Conservation (phyloP, 192 early-diverging fungal genomes). For the Backusella mclennaniae region DNA sequence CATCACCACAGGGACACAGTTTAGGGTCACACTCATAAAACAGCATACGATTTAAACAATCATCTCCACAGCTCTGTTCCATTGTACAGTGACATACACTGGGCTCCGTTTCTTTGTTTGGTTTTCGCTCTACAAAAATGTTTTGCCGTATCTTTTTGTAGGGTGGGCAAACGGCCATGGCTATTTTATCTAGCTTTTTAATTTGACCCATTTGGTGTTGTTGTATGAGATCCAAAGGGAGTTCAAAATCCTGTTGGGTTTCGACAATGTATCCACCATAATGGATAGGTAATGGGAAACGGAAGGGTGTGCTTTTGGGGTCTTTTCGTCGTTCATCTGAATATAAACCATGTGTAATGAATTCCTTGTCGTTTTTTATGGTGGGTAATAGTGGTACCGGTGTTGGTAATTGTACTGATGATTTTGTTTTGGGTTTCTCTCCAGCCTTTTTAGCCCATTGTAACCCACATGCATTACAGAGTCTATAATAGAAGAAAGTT, state of each 20-base stretch:
- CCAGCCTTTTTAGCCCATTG: constrained; percentile 18
- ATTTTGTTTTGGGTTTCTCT: background rate
- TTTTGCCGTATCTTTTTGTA: constrained; percentile 52
- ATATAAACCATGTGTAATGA: constrained; percentile 52
- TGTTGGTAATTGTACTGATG: too few species aligned
- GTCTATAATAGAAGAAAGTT: constrained; percentile 12
- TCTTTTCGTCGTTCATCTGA: constrained; percentile 18
- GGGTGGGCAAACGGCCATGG: background rate
- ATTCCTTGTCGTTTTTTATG: constrained; percentile 43
- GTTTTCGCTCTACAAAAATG: constrained; percentile 74
- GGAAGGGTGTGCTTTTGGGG: constrained; percentile 22
- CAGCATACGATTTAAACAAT: constrained; percentile 72
- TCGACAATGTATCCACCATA: constrained; percentile 57
- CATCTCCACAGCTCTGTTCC: constrained; percentile 57
- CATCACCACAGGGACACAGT: constrained; percentile 62
- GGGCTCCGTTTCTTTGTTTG: constrained; percentile 43
- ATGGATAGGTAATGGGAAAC: constrained; percentile 61
- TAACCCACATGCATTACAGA: constrained; percentile 40
- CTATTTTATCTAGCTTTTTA: constrained; percentile 13
- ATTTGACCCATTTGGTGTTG: constrained; percentile 38
- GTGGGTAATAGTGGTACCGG: constrained; percentile 16
- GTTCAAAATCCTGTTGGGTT: constrained; percentile 55
- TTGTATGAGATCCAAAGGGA: constrained; percentile 65
- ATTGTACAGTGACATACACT: constrained; percentile 61
- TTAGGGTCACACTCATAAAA: constrained; percentile 74